A percentile compares a stretch with the other conserved stretches of the same genome.
Evolutionary conservation across 768 basidiomycete species (phyloP).

Genomic region (Mycena epipterygia): DNA sequence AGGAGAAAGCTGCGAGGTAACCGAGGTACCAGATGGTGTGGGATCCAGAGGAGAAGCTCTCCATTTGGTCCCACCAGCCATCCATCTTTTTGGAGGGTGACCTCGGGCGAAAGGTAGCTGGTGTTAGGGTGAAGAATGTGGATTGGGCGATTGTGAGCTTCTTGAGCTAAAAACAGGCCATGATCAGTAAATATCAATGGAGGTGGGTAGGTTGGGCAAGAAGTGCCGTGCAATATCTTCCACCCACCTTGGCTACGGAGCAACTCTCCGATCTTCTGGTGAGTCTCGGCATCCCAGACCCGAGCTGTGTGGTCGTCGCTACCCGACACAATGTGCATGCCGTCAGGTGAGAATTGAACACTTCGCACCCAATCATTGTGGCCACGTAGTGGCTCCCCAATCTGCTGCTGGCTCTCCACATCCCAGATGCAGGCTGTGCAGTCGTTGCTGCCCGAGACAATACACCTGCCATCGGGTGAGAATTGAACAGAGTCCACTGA

Average conservation of each 20-base stretch:
- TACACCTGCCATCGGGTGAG: neutral
- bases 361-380: neutral
- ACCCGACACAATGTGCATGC: neutral
- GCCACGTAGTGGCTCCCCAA: neutral
- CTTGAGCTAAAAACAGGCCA: neutral
- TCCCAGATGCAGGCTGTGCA: neutral
- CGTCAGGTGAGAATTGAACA: neutral
- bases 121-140: neutral
- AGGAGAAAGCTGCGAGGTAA: neutral
- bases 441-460: neutral
- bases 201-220: neutral
- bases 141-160: neutral
- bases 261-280: neutral
- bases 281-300: neutral
- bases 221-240: neutral
- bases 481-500: neutral
- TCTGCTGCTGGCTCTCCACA: neutral
- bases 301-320: neutral
- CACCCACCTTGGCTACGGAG: neutral
- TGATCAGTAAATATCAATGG: no score
- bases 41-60: conserved; percentile 5
- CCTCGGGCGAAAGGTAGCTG: neutral
- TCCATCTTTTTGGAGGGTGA: neutral
- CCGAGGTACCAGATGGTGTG: neutral
- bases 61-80: neutral